A percentile compares a stretch with the other conserved stretches of the same genome.
These are phyloP conservation scores for Parmelia sp. DNA, from an alignment of 495 filamentous ascomycete species.

Conservation along the genomic window DNA sequence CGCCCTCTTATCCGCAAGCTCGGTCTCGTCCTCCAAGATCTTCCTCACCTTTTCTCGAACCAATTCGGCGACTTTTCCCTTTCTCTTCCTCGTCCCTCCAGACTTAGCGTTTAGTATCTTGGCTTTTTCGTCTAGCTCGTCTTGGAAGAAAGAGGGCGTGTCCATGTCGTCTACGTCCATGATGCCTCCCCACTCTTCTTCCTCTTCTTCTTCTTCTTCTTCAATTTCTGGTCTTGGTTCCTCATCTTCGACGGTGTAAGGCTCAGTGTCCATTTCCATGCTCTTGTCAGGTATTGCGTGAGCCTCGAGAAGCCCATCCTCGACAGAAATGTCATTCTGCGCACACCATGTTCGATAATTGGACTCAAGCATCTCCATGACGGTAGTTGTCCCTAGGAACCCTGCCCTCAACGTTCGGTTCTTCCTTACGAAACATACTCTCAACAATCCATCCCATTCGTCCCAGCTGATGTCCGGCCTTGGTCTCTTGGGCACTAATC, in stretches of 20 bases:
- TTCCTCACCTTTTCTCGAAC: slow-evolving; percentile 76
- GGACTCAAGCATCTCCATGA: slow-evolving; percentile 71
- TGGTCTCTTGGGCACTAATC: slow-evolving; percentile 71
- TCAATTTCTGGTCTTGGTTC: slow-evolving; percentile 43
- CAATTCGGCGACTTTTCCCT: slow-evolving; percentile 68
- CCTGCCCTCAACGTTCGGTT: slow-evolving; percentile 71
- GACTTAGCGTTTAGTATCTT: slow-evolving; percentile 7
- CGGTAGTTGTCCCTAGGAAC: slow-evolving; percentile 68
- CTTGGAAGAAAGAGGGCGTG: slow-evolving; percentile 71
- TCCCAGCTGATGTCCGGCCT: slow-evolving; percentile 82
- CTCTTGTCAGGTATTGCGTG: slow-evolving; percentile 22
- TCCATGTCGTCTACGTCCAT: slow-evolving; percentile 57
- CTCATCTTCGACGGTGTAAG: slow-evolving; percentile 30
- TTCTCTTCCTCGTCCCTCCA: slow-evolving; percentile 50
- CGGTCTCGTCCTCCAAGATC: slow-evolving; percentile 70
- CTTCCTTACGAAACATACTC: slow-evolving; percentile 74
- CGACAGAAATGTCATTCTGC: slow-evolving; percentile 68
- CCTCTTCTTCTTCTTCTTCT: slow-evolving; percentile 37
- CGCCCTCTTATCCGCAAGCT: slow-evolving; percentile 70
- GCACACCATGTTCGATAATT: slow-evolving; percentile 90
- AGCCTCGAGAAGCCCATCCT: slow-evolving; percentile 56
- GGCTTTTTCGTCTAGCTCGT: slow-evolving; percentile 34
- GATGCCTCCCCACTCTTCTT: slow-evolving; percentile 39
- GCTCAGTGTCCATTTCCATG: slow-evolving; percentile 24
- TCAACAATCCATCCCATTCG: slow-evolving; percentile 86